Percentiles rank a stretch among this genome's conserved stretches.
These are phyloP conservation scores for Rubroshorea leprosula DNA, from an alignment of 345 rosid genomes.

Conservation along the genomic window DNA sequence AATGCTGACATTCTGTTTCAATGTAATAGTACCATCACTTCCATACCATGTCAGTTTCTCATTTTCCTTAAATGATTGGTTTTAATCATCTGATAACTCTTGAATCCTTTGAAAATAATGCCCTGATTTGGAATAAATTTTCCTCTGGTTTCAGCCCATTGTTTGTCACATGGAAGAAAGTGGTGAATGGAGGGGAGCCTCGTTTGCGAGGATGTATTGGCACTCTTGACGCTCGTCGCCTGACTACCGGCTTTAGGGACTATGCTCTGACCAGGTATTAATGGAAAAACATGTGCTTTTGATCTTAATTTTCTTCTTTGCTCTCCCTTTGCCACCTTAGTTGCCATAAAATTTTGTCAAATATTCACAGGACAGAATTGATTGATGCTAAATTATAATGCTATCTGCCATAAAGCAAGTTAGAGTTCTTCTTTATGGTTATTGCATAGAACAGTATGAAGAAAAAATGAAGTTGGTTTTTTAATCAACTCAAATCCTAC, in stretches of 20 bases:
- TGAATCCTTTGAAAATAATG: not conserved
- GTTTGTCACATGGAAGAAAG: slow-evolving; percentile 98
- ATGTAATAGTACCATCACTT: not conserved
- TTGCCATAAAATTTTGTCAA: not conserved
- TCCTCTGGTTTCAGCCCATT: slow-evolving; percentile 57
- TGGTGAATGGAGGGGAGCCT: slow-evolving; percentile 86
- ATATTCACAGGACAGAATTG: too few relatives aligned
- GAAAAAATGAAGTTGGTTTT: not conserved
- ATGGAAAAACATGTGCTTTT: slow-evolving; percentile 6
- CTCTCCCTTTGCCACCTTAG: not conserved
- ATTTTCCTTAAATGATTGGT: not conserved
- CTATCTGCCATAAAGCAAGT: too few relatives aligned
- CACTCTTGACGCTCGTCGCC: slow-evolving; percentile 75
- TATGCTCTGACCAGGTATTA: slow-evolving; percentile 90
- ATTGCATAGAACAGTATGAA: not conserved
- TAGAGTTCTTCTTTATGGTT: not conserved
- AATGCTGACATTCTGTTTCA: not conserved
- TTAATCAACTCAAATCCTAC: not conserved
- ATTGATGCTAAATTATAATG: too few relatives aligned
- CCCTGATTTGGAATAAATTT: not conserved
- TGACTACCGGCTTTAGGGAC: slow-evolving; percentile 84
- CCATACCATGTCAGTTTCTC: not conserved
- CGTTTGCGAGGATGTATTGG: slow-evolving; percentile 98
- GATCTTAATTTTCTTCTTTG: not conserved
- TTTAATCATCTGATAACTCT: not conserved